Percentiles rank a stretch among this genome's conserved stretches.
Evolutionary conservation across 495 filamentous ascomycete species (phyloP).

Genomic region (Aspergillus haitiensis): DNA sequence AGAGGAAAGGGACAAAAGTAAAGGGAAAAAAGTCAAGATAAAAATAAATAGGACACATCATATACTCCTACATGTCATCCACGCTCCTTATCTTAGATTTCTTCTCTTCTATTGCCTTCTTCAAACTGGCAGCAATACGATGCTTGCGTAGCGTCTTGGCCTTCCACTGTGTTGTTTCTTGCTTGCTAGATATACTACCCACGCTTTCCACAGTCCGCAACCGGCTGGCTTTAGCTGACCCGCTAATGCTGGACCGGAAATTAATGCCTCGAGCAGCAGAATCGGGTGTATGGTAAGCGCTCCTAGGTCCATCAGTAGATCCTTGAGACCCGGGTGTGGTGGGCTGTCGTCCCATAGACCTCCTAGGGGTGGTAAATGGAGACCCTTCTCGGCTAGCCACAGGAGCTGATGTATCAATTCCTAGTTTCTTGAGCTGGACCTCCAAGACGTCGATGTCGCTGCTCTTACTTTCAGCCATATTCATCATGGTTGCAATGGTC

Average conservation of each 20-base stretch:
- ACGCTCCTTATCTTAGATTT: slow-evolving; percentile 37
- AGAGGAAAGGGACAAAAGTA: neutral
- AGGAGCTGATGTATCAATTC: slow-evolving; percentile 51
- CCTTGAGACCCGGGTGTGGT: slow-evolving; percentile 43
- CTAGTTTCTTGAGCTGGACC: slow-evolving; percentile 72
- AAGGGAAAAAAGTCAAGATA: slow-evolving; percentile 14
- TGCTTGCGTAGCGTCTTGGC: slow-evolving; percentile 56
- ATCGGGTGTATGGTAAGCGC: slow-evolving; percentile 58
- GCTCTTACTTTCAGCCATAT: slow-evolving; percentile 83
- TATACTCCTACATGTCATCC: slow-evolving; percentile 36
- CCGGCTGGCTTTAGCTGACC: slow-evolving; percentile 45
- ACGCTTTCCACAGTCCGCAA: slow-evolving; percentile 42
- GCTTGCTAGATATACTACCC: slow-evolving; percentile 41
- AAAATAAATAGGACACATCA: slow-evolving; percentile 8
- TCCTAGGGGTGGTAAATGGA: slow-evolving; percentile 63
- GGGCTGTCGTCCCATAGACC: slow-evolving; percentile 37
- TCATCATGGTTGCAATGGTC: slow-evolving; percentile 89
- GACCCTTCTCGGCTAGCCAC: slow-evolving; percentile 54
- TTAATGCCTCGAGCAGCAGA: slow-evolving; percentile 42
- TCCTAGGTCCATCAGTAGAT: slow-evolving; percentile 38
- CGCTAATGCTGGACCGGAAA: slow-evolving; percentile 49
- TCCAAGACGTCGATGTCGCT: slow-evolving; percentile 89
- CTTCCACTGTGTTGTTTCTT: slow-evolving; percentile 61
- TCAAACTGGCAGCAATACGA: slow-evolving; percentile 50
- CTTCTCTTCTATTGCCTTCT: slow-evolving; percentile 41